phyloP scores from a whole-genome alignment of 768 basidiomycete genomes.

The Tylopilus intermedius region DNA sequence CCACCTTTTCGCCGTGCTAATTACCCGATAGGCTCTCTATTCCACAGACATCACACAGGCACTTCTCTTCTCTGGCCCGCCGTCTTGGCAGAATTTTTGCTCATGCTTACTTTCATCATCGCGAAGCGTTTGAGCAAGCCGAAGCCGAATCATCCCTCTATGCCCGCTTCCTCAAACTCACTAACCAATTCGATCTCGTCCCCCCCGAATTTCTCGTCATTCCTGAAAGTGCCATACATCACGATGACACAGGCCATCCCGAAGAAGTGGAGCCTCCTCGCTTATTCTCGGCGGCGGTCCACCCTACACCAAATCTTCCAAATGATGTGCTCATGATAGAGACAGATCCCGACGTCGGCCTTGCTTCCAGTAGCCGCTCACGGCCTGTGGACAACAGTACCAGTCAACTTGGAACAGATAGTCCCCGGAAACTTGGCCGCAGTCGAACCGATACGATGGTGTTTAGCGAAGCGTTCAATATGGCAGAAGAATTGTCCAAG shows the following conservation, averaged over 20 bases:
- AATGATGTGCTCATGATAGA: slow-evolving; percentile 11
- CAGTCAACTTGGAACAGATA: slow-evolving; percentile 26
- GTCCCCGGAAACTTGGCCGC: slow-evolving; percentile 47
- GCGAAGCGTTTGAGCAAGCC: slow-evolving; percentile 84
- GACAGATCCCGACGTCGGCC: slow-evolving; percentile 2
- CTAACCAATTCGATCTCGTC: slow-evolving; percentile 75
- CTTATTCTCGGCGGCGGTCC: slow-evolving; percentile 38
- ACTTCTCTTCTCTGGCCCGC: slow-evolving; percentile 85
- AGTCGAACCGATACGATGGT: slow-evolving; percentile 75
- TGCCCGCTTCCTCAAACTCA: slow-evolving; percentile 82
- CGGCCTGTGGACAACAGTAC: slow-evolving; percentile 15
- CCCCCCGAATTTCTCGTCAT: slow-evolving; percentile 81
- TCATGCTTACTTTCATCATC: slow-evolving; percentile 93
- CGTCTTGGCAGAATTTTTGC: slow-evolving; percentile 93
- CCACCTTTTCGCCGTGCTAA: slow-evolving; percentile 21
- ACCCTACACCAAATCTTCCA: slow-evolving; percentile 22
- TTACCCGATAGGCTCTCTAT: slow-evolving; percentile 62
- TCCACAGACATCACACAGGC: slow-evolving; percentile 73
- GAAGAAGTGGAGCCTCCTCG: slow-evolving; percentile 38
- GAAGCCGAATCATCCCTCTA: slow-evolving; percentile 90
- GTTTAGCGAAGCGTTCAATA: slow-evolving; percentile 41
- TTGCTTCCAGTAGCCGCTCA: slow-evolving; percentile 13
- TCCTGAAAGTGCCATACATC: slow-evolving; percentile 40
- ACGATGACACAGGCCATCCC: slow-evolving; percentile 23
- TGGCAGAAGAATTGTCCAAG: slow-evolving; percentile 37